Evolutionary conservation across 164 flowering plant species (phyloP).

Genomic region (Vitis rupestris): DNA sequence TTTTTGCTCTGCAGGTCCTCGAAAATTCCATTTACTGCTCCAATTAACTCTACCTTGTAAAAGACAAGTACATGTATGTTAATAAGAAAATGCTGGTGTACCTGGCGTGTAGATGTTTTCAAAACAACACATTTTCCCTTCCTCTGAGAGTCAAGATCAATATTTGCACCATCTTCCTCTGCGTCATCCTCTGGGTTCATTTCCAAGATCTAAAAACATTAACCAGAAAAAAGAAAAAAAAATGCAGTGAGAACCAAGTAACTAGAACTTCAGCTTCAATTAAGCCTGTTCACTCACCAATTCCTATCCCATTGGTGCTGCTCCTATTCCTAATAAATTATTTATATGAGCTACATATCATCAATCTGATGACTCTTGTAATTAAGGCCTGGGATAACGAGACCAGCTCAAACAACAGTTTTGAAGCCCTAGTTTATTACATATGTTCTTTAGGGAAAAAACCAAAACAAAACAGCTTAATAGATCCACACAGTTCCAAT

Average conservation of each 20-base stretch:
- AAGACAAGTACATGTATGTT: background rate
- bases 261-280: background rate
- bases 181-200: slow-evolving; percentile 98
- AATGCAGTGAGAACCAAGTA: background rate
- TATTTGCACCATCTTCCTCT: slow-evolving; percentile 97
- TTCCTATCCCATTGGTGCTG: too few relatives aligned
- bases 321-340: too few relatives aligned
- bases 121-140: slow-evolving; percentile 94
- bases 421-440: too few relatives aligned
- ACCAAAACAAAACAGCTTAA: too few relatives aligned
- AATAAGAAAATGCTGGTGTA: slow-evolving; percentile 17
- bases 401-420: too few relatives aligned
- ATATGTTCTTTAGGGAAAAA: too few relatives aligned
- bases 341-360: too few relatives aligned
- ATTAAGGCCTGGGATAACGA: too few relatives aligned
- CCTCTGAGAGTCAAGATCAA: slow-evolving; percentile 94
- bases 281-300: too few relatives aligned
- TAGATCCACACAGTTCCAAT: too few relatives aligned
- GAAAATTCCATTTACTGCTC: background rate
- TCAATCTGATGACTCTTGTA: too few relatives aligned
- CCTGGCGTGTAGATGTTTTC: slow-evolving; percentile 95
- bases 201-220: slow-evolving; percentile 67
- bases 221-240: background rate
- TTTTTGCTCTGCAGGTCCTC: too few relatives aligned
- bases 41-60: background rate